Evolutionary conservation across 805 yeast genomes (phyloP), one percentile per base, ranked within the genome.

Genomic region (Saccharomycopsis malanga): DNA sequence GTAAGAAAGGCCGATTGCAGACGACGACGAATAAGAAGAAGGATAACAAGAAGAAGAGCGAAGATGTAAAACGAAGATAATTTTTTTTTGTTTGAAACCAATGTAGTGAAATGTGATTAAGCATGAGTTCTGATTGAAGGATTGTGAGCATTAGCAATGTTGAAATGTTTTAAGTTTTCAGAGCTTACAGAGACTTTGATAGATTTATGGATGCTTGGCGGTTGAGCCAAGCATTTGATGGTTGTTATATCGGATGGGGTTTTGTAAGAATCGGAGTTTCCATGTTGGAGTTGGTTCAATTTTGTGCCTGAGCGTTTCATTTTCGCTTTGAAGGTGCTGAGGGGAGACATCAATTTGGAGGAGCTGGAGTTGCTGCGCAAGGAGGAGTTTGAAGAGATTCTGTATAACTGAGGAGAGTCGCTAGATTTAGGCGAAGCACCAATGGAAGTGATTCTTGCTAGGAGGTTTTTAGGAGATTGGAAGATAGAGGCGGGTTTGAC

Each of bases 161-260:
- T 47, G 36, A 51, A 51, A 29, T 48, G 49, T 38, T 39, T 51
- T 35, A 51, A 48, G 29, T 42, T 47, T 23, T 47, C 44, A 9
- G 50, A 42, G 34, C 50, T 46, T 3, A 49, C 50, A 10, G 53
- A 44, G 10, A 35, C 44, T 18, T 46, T 49, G 12, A 48, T 34
- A 27, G 34, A 39, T 24, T 49, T 49, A 15, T 44, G 44, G 34
- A 47, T 43, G 21, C 15, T 43, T 22, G 52, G 46, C 5, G 54
- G 52, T 39, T 47, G 54, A 9, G 48, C 42, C 15, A 44, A 40
- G 21, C 42, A 49, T 10, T 39, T 49, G 34, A 45, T 34, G 17
- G 37, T 35, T 17, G 44, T 21, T 21, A 34, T 15, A 14, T 38
- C 41, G 10, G 18, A 14, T 12, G 23, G 18, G 18, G 15, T 9